phyloP scores from a whole-genome alignment of 257 asterid species.

The Echites panduratus region DNA sequence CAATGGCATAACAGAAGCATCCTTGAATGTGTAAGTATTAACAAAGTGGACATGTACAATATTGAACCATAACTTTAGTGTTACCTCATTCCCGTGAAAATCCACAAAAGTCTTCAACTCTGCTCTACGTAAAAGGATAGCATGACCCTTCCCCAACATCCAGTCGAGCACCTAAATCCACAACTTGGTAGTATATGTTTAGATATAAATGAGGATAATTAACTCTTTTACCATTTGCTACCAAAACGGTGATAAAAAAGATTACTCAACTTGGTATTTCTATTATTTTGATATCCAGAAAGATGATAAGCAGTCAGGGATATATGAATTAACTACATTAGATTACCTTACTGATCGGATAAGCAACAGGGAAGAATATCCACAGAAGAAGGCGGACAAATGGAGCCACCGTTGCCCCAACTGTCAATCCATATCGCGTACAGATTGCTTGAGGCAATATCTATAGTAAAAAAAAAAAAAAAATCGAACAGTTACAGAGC shows the following conservation, averaged over 20 bases:
- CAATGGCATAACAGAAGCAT: neutral
- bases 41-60: constrained; percentile 6
- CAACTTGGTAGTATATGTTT: neutral
- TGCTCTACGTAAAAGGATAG: constrained; percentile 87
- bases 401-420: constrained; percentile 88
- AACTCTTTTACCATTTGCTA: neutral
- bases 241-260: neutral
- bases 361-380: constrained; percentile 79
- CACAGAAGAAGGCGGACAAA: constrained; percentile 87
- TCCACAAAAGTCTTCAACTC: constrained; percentile 98
- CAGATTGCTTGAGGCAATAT: constrained; percentile 98
- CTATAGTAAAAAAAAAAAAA: constrained; percentile 28
- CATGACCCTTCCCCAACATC: constrained; percentile 98
- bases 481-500: neutral
- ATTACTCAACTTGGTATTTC: neutral
- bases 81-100: constrained; percentile 97
- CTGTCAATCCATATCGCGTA: constrained; percentile 87
- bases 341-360: constrained; percentile 94
- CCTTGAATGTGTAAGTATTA: neutral
- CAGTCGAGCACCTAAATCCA: constrained; percentile 76
- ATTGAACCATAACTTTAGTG: neutral
- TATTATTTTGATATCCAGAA: neutral
- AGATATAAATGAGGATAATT: neutral
- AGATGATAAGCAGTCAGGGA: neutral
- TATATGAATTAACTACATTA: neutral